Conservation (phyloP, 2,329 filamentous ascomycete genomes). For the Mycogone perniciosa region DNA sequence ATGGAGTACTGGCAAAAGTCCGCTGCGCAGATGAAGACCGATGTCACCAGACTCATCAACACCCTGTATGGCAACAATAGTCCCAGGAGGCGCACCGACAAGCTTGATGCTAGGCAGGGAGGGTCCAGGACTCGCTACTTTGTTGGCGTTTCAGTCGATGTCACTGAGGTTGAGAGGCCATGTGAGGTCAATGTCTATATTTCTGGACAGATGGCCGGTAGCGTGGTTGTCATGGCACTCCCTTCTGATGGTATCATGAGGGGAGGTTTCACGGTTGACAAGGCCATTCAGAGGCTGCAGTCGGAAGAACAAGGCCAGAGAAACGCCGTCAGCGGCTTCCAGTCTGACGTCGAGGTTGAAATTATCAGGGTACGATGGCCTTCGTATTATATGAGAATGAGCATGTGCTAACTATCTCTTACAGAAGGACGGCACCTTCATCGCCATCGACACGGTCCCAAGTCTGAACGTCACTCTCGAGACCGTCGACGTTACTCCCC, state of each 20-base stretch:
- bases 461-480: constrained; percentile 34
- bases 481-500: constrained; percentile 24
- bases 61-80: constrained; percentile 21
- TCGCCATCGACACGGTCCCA: constrained; percentile 22
- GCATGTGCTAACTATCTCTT: neutral
- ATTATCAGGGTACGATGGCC: constrained; percentile 26
- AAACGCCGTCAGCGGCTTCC: constrained; percentile 21
- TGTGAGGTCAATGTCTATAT: constrained; percentile 29
- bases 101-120: neutral
- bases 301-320: constrained; percentile 38
- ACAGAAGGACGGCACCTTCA: constrained; percentile 27
- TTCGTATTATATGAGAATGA: neutral
- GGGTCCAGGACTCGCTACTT: constrained; percentile 28
- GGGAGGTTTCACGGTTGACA: constrained; percentile 37
- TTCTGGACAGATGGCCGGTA: constrained; percentile 26
- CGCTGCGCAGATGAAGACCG: constrained; percentile 22
- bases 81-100: neutral
- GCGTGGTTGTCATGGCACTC: constrained; percentile 31
- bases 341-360: constrained; percentile 25
- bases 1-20: constrained; percentile 31
- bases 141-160: constrained; percentile 28
- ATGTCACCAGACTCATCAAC: constrained; percentile 29
- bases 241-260: constrained; percentile 26
- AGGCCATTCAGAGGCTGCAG: constrained; percentile 54
- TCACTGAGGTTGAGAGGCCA: constrained; percentile 30